Conservation (phyloP, 1,139 yeast genomes). For the Debaryomyces robertsiae region DNA sequence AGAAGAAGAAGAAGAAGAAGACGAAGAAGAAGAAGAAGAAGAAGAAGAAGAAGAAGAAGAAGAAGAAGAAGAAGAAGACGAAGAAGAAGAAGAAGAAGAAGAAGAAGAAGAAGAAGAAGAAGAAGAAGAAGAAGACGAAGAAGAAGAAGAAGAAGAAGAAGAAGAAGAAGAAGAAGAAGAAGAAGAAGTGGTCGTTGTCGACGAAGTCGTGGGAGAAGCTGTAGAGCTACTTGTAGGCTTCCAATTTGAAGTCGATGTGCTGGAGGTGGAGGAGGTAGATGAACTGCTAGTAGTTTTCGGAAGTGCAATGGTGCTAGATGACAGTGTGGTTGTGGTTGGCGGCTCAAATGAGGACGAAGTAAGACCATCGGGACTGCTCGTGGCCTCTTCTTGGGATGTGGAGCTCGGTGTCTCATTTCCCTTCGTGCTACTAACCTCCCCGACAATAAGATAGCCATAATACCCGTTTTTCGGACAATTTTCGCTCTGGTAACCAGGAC, state of each 20-base stretch:
- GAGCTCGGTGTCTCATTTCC: constrained; percentile 14
- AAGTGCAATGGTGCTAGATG: constrained; percentile 8
- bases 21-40: neutral
- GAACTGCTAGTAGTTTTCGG: constrained; percentile 13
- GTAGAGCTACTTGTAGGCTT: constrained; percentile 1
- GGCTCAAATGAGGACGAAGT: constrained; percentile 16
- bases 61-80: constrained; percentile 6
- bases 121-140: constrained; percentile 14
- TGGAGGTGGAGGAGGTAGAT: constrained; percentile 11
- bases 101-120: constrained; percentile 11
- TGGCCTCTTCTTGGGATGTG: constrained; percentile 2
- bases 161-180: constrained; percentile 15
- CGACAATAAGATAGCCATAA: constrained; percentile 39
- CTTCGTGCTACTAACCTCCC: constrained; percentile 24
- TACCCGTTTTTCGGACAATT: constrained; percentile 36
- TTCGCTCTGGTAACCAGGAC: constrained; percentile 52
- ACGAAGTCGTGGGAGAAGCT: neutral
- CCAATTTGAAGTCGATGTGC: constrained; percentile 2
- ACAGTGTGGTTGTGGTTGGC: constrained; percentile 17
- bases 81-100: constrained; percentile 11
- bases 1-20: neutral
- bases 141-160: constrained; percentile 17
- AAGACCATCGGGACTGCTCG: constrained; percentile 2
- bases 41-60: constrained; percentile 14
- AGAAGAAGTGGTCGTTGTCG: constrained; percentile 16